Evolutionary conservation across 305 asterid genomes (phyloP), one percentile per base, ranked within the genome.

Genomic region (Fraxinus angustifolia): DNA sequence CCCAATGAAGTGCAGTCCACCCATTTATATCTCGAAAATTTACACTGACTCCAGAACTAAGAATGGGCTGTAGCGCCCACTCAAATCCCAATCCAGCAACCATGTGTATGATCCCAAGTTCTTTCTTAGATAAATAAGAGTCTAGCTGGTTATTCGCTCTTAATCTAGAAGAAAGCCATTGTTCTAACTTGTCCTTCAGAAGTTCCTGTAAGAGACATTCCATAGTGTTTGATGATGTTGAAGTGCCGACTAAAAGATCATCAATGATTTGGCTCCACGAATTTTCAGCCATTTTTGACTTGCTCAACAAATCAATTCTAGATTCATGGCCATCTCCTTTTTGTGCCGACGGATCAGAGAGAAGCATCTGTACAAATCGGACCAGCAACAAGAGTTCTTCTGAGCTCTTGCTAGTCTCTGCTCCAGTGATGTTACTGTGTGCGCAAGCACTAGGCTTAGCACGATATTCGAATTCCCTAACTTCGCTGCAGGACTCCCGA

Each of bases 1-100:
- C 99, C 98, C 98, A 96, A 83, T 96, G 99, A 82, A 96, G 97
- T 21, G 99, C 98, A 74, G 98, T 94, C 98, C 98, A 93, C 80
- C 98, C 99, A 85, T 87, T 90, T 74, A 89, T 88, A 83, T 96
- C 99, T n/a, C 99, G 98, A 84, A 91, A 96, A 81, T 94, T 92
- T 68, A 91, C 86, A 81, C 91, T 81, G 79, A 93, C 94, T 85
- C 99, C 98, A 84, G 93, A 86, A 81, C 86, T 91, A 85, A 96
- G 88, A 85, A 94, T 86, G 30, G 97, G 97, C 71, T 90, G 91
- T 88, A 96, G 88, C 40, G 99, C 99, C 99, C 99, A 96, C 86
- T 91, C 95, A 86, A 86, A 92, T 88, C 98, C 99, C 85, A 96
- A 87, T 60, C 97, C 97, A 78, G 99, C 91, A 90, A 92, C 84